These are phyloP conservation scores for Apiospora pterosperma DNA, from an alignment of 2,329 filamentous ascomycete species.

Conservation along the genomic window DNA sequence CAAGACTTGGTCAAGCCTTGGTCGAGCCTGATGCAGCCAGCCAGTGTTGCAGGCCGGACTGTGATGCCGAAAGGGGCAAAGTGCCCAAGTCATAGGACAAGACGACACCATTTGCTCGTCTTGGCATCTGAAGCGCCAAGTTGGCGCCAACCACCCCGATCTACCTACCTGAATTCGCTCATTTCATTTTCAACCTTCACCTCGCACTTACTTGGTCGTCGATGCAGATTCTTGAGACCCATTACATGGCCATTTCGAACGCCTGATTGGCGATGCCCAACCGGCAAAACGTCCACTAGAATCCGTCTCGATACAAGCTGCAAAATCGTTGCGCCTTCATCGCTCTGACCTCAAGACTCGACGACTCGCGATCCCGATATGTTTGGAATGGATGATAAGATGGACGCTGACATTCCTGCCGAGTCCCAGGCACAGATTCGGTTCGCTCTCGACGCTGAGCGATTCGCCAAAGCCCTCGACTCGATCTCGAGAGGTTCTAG, in stretches of 20 bases:
- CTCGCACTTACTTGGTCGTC: background rate
- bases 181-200: background rate
- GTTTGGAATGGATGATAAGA: slow-evolving; percentile 4
- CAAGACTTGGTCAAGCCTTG: too few relatives aligned
- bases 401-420: slow-evolving; percentile 8
- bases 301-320: background rate
- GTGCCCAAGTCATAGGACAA: too few relatives aligned
- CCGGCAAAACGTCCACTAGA: background rate
- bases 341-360: background rate
- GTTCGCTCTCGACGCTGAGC: slow-evolving; percentile 64
- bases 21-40: too few relatives aligned
- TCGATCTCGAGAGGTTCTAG: slow-evolving; percentile 58
- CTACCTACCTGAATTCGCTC: background rate
- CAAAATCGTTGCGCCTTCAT: background rate
- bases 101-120: too few relatives aligned
- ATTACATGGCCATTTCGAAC: background rate
- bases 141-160: background rate
- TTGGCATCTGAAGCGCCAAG: too few relatives aligned
- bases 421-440: slow-evolving; percentile 4
- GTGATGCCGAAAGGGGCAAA: too few relatives aligned
- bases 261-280: background rate
- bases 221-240: background rate
- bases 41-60: too few relatives aligned
- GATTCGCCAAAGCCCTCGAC: slow-evolving; percentile 81
- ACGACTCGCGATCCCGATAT: background rate